Evolutionary conservation across 306 rosid species (phyloP).

Genomic region (Acacia melanoxylon): DNA sequence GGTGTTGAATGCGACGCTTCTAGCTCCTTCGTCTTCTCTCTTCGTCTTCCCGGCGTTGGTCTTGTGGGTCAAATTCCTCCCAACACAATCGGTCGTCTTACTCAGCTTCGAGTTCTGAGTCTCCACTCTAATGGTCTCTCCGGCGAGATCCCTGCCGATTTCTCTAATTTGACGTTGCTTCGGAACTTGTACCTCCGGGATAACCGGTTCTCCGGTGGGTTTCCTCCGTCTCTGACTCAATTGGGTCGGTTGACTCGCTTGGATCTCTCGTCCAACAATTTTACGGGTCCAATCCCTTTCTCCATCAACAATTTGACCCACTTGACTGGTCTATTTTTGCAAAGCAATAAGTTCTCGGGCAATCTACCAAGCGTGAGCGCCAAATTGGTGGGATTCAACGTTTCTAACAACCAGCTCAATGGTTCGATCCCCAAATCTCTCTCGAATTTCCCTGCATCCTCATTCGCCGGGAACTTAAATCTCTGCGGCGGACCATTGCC

Average conservation of each 20-base stretch:
- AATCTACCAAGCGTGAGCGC: conserved; percentile 48
- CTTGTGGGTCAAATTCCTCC: conserved; percentile 75
- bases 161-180: conserved; percentile 63
- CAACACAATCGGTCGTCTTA: conserved; percentile 60
- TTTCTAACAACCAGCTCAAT: conserved; percentile 70
- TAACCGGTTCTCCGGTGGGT: conserved; percentile 60
- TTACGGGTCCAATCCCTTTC: conserved; percentile 74
- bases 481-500: conserved; percentile 79
- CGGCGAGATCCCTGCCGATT: conserved; percentile 79
- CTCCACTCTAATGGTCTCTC: conserved; percentile 77
- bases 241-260: conserved; percentile 63
- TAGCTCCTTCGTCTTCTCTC: conserved; percentile 48
- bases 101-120: conserved; percentile 72
- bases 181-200: conserved; percentile 71
- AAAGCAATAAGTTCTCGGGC: conserved; percentile 74
- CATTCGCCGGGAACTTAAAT: conserved; percentile 73
- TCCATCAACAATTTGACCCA: conserved; percentile 68
- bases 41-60: conserved; percentile 84
- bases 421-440: conserved; percentile 80
- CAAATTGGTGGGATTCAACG: conserved; percentile 45
- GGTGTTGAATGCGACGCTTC: conserved; percentile 64
- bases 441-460: conserved; percentile 40
- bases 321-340: conserved; percentile 61
- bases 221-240: conserved; percentile 52
- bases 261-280: conserved; percentile 79